Evolutionary conservation across 2,329 filamentous ascomycete genomes (phyloP), one percentile per base, ranked within the genome.

Genomic region (Fusarium chuoi): DNA sequence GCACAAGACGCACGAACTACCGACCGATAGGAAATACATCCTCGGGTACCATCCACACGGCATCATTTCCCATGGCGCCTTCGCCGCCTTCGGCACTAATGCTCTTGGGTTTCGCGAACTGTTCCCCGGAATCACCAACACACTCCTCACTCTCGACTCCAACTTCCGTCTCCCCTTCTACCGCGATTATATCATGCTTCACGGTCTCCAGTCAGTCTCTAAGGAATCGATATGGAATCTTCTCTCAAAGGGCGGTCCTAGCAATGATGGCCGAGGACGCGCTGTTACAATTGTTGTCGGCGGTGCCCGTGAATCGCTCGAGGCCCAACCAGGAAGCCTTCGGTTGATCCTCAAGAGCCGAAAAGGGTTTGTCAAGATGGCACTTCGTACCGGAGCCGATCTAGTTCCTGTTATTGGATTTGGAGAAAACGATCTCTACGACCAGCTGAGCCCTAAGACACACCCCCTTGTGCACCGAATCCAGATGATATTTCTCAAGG

Each of bases 31-130:
- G 71, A 98, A 97, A 83, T 99, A 98, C 84, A 95, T 99, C 72
- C 95, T 99, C 78, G 96, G 96, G 49, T 98, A 98, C 82, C 96
- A 98, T 78, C 96, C 96, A 0, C 96, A 99, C 80, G 96, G 96
- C 30, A 98, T 99, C 82, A 98, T 99, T 79, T 96, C 93, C 10
- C 94, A 98, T 78, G 96, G 96, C n/a, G 96, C 95, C 1, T 98
- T 96, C 84, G 94, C 91, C 10, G 93, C 95, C 10, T 98, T 98
- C 79, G 93, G 89, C 8, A 98, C 96, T 1, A 95, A 98, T 77
- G 94, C 94, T 0, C 87, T 98, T 1, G 94, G 94, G 1, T 98
- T 98, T 82, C 88, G 90, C 1, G 90, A 93, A 63, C 90, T 97
- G 70, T 99, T 98, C 78, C 96, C 96, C 0, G 96, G 95, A 68